Conservation (phyloP, 1,284 basidiomycete genomes). For the Anthracocystis walkeri region DNA sequence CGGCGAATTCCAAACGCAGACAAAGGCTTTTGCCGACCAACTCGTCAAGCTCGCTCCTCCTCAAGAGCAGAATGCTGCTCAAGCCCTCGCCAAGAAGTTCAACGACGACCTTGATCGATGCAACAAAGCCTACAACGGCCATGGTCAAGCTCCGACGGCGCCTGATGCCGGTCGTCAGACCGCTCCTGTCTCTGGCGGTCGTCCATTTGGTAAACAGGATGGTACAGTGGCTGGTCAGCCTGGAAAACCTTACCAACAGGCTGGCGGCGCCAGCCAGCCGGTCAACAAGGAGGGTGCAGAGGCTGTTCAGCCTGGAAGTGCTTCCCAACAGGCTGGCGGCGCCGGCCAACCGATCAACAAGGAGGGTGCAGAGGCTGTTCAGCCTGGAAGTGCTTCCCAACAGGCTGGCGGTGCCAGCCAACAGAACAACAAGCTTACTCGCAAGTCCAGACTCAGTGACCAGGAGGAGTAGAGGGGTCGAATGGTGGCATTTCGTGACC, state of each 20-base stretch:
- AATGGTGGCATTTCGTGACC: no score
- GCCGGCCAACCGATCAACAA: no score
- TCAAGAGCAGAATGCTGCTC: constrained; percentile 7
- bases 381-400: no score
- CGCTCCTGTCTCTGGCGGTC: neutral
- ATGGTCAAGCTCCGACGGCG: neutral
- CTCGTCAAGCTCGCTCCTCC: constrained; percentile 19
- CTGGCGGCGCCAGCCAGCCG: no score
- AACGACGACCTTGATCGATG: constrained; percentile 9
- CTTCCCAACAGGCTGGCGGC: no score
- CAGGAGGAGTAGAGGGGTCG: no score
- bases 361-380: no score
- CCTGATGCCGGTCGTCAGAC: neutral
- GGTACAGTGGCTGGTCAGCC: no score
- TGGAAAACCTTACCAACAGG: no score
- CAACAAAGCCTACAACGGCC: constrained; percentile 7
- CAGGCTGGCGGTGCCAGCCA: no score
- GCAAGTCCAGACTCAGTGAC: neutral
- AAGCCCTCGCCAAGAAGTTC: constrained; percentile 8
- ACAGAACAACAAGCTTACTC: neutral
- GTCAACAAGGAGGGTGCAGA: no score
- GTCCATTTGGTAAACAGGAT: neutral
- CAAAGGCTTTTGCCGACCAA: constrained; percentile 1
- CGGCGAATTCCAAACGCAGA: constrained; percentile 12
- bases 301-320: no score